phyloP scores from a whole-genome alignment of 805 yeast genomes.

The Zygosaccharomyces siamensis region DNA sequence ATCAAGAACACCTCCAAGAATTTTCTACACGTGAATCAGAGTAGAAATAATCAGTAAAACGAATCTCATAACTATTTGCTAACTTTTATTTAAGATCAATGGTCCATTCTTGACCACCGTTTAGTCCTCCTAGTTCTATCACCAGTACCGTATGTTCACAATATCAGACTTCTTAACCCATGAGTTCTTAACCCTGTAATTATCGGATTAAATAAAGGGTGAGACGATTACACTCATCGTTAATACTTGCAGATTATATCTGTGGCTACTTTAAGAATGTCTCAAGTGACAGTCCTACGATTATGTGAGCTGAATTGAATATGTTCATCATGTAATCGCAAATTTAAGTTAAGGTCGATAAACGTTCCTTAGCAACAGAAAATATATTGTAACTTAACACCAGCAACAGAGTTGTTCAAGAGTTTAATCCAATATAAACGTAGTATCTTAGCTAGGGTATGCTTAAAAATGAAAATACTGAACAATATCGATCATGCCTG shows the following conservation, averaged over 20 bases:
- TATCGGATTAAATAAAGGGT: no score
- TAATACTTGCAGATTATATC: background rate
- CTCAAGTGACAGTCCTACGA: background rate
- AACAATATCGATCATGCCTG: conserved; percentile 40
- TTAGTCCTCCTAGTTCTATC: no score
- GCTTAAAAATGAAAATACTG: background rate
- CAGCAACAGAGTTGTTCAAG: background rate
- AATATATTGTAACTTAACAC: background rate
- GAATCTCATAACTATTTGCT: background rate
- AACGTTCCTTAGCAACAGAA: background rate
- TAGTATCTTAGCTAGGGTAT: background rate
- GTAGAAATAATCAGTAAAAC: background rate
- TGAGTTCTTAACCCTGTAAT: no score
- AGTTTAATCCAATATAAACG: background rate
- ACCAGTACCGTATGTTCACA: no score
- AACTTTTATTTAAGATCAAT: background rate
- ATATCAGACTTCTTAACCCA: no score
- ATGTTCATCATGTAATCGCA: background rate
- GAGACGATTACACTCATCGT: no score
- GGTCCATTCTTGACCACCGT: no score
- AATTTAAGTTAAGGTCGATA: background rate
- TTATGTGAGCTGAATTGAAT: background rate
- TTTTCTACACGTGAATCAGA: background rate
- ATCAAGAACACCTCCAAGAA: background rate
- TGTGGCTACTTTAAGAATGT: background rate